Base-by-base conservation (phyloP, 176 grass and related monocot genomes). In the Echinochloa phyllopogon region DNA sequence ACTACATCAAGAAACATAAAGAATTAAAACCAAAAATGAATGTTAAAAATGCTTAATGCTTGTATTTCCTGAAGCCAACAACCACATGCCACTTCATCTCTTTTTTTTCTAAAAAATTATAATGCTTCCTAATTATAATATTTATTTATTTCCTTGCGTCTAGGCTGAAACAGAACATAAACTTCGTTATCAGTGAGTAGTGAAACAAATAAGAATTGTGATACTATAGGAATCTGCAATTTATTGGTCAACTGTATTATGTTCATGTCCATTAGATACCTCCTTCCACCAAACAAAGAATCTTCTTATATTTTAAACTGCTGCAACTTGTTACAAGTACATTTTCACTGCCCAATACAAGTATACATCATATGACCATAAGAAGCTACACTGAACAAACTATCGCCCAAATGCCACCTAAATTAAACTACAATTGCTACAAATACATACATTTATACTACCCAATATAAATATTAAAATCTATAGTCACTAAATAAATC, bases 281-380 rank as follows among this genome's bases (percentile, higher is more conserved):
- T 49, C 24, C 17, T 84, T 80, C 39, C 81, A 41, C 33, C 39
- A 43, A 17, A 63, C 27, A 75, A 87, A 67, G 69, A 78, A 79
- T 85, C 18, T 85, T 69, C 18, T 45, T 65, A 58, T 8, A 85
- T 8, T 44, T 44, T 79, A 40, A 11, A 57, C 25, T 78, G 7
- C 29, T 50, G 60, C 76, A 75, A 11, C 55, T 18, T 18, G 27
- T 61, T 89, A 82, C 53, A 76, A 47, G 33, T 83, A 44, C 6
- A 68, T 38, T 23, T 15, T 21, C 40, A 79, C 60, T 56, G 9
- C 61, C 44, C 58, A 37, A 63, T 65, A 45, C 25, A 84, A 65
- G 0, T 15, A 43, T 49, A 84, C 69, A 57, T 11, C 8, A 51
- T 74, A 51, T 8, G 36, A 58, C 51, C 7, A 75, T 16, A 84